Conservation (phyloP, 2,329 filamentous ascomycete genomes). For the Botryotinia calthae region DNA sequence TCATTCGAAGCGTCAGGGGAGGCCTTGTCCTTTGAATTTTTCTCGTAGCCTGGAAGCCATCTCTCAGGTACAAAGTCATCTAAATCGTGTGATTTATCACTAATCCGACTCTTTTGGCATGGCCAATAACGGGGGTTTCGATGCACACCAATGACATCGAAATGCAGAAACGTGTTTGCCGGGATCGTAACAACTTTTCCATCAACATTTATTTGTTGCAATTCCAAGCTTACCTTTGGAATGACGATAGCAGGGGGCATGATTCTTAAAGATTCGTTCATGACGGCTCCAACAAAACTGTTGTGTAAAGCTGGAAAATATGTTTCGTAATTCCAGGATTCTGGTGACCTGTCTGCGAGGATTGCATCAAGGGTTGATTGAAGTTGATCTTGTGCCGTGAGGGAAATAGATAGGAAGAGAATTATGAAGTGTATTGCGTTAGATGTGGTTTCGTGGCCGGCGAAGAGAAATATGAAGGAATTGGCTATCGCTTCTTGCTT, state of each 20-base stretch:
- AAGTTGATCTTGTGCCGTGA: slow-evolving; percentile 59
- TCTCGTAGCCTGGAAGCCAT: slow-evolving; percentile 44
- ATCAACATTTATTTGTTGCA: slow-evolving; percentile 52
- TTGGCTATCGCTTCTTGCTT: slow-evolving; percentile 70
- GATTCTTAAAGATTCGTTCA: slow-evolving; percentile 74
- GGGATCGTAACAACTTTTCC: slow-evolving; percentile 22
- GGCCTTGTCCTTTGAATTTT: not conserved
- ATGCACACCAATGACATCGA: slow-evolving; percentile 47
- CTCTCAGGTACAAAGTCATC: slow-evolving; percentile 54
- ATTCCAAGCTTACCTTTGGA: slow-evolving; percentile 59
- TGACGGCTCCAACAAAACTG: slow-evolving; percentile 69
- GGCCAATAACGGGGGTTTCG: slow-evolving; percentile 58
- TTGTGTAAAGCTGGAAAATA: slow-evolving; percentile 63
- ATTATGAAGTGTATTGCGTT: slow-evolving; percentile 71
- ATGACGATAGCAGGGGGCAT: slow-evolving; percentile 69
- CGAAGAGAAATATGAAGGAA: slow-evolving; percentile 65
- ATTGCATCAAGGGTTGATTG: slow-evolving; percentile 68
- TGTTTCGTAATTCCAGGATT: slow-evolving; percentile 68
- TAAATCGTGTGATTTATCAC: slow-evolving; percentile 29
- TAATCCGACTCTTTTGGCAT: not conserved
- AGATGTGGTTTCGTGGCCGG: slow-evolving; percentile 78
- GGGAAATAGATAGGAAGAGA: slow-evolving; percentile 64
- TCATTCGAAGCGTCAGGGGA: not conserved
- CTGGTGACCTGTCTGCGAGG: slow-evolving; percentile 55
- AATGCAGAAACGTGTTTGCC: slow-evolving; percentile 43